Evolutionary conservation across 345 rosid species (phyloP), one percentile per base, ranked within the genome.

Genomic region (Bruguiera parviflora): DNA sequence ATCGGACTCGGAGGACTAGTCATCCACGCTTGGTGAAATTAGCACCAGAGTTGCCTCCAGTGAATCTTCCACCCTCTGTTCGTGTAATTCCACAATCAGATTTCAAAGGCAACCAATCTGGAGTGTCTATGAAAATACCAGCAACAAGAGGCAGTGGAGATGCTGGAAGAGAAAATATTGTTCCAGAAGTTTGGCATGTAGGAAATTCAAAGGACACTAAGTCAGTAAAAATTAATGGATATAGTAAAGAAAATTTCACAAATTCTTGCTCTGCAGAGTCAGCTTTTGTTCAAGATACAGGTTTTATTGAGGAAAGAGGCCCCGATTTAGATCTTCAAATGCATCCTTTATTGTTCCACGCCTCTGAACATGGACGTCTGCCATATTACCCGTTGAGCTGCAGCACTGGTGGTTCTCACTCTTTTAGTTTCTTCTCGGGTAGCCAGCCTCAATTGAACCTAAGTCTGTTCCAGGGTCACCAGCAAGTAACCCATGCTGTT

Each of bases 11-110:
- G 64, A 78, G 78, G 79, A 71, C 63, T 53, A 80, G 74, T 75
- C 83, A 76, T 56, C 67, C 78, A 64, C 83, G 76, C 51, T 71
- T 95, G 65, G 99, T 95, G 76, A 95, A 89, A 79, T 84, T 90
- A 76, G 96, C 98, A 63, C 99, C 98, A 71, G 97, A 87, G 70
- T 77, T 95, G 72, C 98, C 99, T 56, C 92, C 92, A 3, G 88
- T 95, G 69, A 90, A 90, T 85, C 99, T 95, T 81, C 99, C 96
- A 51, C 87, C 89, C 24, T 83, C 96, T 39, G 96, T 88, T 66
- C 91, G 92, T 78, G 85, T 95, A 59, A 83, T 95, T 77, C 80
- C 99, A 1, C 86, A 83, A 77, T 75, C 94, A 71, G 86, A 80
- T 77, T 83, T 88, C 65, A 74, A 76, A 63, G 83, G 70, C 76